Base-by-base conservation (phyloP, 2,329 filamentous ascomycete species). In the Pseudogymnoascus sp. region DNA sequence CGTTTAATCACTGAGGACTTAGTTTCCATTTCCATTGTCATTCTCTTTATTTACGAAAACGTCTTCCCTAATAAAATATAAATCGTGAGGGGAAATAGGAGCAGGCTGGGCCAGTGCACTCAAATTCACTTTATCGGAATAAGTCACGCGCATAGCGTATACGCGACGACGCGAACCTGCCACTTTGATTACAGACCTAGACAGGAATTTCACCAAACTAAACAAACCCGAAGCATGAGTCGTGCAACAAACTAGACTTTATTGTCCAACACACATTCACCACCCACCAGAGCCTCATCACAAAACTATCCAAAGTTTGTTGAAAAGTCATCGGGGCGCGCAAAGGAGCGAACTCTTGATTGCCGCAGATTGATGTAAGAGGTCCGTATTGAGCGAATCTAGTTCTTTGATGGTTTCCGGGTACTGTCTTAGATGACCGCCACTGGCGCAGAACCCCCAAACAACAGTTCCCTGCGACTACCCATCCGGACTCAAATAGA, bases 131-230 rank as follows among this genome's bases (percentile, higher is more conserved):
- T 45, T 45, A 45, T 45, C 39, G 39, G 38, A 41, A 45, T 26
- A 57, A 57, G 52, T 57, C 52, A 57, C 52, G 52, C 52, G 52
- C 52, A 57, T 33, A 33, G 28, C 52, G 28, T 35, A 57, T 57
- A 57, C 52, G 52, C 52, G 52, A 57, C 52, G 52, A 57, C 52
- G 52, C 52, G 52, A 57, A 57, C 52, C 52, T 33, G 52, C 52
- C 52, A 57, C 52, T 57, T 57, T 33, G 33, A 33, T 57, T 45
- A 45, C 39, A 45, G 39, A 57, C 26, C 15, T n/a, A 57, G 52
- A 57, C 28, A 57, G 52, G 26, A 57, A 57, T 57, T 57, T 57
- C 52, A 35, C 39, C 39, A 21, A 45, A 34, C 52, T 57, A 57
- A 57, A 57, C 52, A 57, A 57, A 57, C 52, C 45, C 28, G 15